phyloP scores from a whole-genome alignment of 805 yeast species.

The Ascoidea rubescens region DNA sequence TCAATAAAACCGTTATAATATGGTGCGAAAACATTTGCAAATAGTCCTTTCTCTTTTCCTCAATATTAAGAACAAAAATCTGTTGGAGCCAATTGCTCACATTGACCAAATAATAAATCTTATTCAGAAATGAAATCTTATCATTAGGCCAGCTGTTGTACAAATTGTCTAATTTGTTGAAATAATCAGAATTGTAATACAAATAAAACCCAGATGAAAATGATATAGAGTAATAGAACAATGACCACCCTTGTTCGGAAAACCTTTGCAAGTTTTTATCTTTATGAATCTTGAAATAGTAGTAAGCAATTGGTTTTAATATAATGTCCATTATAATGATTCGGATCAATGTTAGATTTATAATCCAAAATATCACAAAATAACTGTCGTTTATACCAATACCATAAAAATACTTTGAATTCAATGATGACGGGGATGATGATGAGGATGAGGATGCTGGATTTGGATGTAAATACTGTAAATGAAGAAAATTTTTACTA shows the following conservation, averaged over 20 bases:
- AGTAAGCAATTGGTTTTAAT: slow-evolving; percentile 41
- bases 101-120: slow-evolving; percentile 58
- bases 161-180: slow-evolving; percentile 38
- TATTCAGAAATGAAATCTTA: slow-evolving; percentile 35
- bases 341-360: slow-evolving; percentile 44
- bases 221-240: slow-evolving; percentile 42
- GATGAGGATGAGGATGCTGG: not conserved
- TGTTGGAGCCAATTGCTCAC: slow-evolving; percentile 77
- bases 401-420: slow-evolving; percentile 24
- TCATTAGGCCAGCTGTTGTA: slow-evolving; percentile 65
- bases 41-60: slow-evolving; percentile 70
- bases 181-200: slow-evolving; percentile 46
- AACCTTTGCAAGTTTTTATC: slow-evolving; percentile 49
- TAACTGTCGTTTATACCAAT: slow-evolving; percentile 42
- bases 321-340: slow-evolving; percentile 43
- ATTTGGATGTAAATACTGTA: no score
- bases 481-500: no score
- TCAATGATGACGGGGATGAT: not conserved
- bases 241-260: slow-evolving; percentile 79
- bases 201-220: slow-evolving; percentile 44
- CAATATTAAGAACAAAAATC: slow-evolving; percentile 61
- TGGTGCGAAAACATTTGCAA: slow-evolving; percentile 83
- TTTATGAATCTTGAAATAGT: slow-evolving; percentile 26
- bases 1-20: slow-evolving; percentile 57
- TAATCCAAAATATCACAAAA: slow-evolving; percentile 38